phyloP scores from a whole-genome alignment of 164 flowering plant species.

The Kingdonia uniflora region DNA sequence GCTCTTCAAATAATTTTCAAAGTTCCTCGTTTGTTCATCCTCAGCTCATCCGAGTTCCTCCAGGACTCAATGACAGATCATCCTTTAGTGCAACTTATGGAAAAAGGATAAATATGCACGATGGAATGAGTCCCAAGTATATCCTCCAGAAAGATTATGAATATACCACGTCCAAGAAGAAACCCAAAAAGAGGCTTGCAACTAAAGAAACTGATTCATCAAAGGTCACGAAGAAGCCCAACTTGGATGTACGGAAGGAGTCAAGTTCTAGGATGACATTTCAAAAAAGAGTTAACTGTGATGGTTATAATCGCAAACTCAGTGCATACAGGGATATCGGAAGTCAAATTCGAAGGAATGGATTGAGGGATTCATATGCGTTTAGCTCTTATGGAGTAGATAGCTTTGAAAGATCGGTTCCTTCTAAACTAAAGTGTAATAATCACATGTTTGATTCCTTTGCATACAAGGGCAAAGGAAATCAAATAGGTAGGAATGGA shows the following conservation, averaged over 20 bases:
- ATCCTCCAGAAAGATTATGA: conserved; percentile 11
- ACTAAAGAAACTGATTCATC: conserved; percentile 11
- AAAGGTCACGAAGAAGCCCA: conserved; percentile 22
- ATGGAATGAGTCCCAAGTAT: conserved; percentile 16
- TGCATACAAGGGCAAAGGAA: too few species aligned
- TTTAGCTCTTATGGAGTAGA: too few species aligned
- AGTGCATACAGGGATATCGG: conserved; percentile 1
- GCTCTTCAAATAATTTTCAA: too few species aligned
- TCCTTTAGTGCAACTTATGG: conserved; percentile 9
- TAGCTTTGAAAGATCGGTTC: too few species aligned
- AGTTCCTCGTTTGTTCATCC: conserved; percentile 18
- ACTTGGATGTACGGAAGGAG: conserved; percentile 17
- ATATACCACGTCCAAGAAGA: conserved; percentile 5
- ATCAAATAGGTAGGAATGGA: too few species aligned
- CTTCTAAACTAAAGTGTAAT: too few species aligned
- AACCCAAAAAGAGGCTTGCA: conserved; percentile 33
- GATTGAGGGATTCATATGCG: too few species aligned
- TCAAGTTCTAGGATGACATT: conserved; percentile 10
- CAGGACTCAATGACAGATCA: conserved; percentile 17
- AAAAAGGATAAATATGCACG: conserved; percentile 17
- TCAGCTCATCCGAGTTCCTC: conserved; percentile 20
- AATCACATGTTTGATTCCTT: too few species aligned
- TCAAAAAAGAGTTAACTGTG: not conserved
- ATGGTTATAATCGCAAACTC: conserved; percentile 2
- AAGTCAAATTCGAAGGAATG: too few species aligned